Evolutionary conservation across 495 filamentous ascomycete species (phyloP).

Genomic region (Saxispiralis lemnorum): DNA sequence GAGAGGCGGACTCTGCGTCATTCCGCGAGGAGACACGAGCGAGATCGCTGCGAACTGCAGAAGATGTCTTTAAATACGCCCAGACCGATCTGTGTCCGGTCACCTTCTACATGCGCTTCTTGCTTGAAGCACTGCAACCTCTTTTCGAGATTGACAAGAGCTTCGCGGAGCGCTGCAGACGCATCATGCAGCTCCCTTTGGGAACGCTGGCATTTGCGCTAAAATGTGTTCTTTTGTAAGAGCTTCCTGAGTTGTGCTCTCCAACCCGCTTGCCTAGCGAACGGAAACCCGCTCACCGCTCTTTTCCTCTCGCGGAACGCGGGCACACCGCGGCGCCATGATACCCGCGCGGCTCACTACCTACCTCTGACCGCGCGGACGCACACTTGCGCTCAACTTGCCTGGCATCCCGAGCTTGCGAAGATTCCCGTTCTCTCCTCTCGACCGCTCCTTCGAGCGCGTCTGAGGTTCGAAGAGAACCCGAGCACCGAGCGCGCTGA

Average conservation of each 20-base stretch:
- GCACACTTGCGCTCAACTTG: background rate
- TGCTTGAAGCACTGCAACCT: background rate
- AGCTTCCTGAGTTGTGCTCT: conserved; percentile 22
- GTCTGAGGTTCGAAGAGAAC: too few species aligned
- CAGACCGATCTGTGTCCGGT: conserved; percentile 16
- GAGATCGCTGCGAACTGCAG: background rate
- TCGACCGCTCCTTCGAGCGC: too few species aligned
- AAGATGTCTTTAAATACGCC: conserved; percentile 21
- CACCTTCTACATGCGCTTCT: conserved; percentile 1
- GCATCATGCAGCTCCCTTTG: conserved; percentile 9
- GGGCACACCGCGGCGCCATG: background rate
- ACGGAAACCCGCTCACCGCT: conserved; percentile 11
- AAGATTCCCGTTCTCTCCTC: background rate
- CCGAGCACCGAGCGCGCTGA: conserved; percentile 1
- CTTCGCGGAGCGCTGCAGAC: conserved; percentile 2
- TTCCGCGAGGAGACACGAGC: conserved; percentile 5
- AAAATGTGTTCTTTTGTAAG: conserved; percentile 15
- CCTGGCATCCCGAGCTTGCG: background rate
- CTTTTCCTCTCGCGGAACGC: conserved; percentile 8
- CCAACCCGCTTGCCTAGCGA: conserved; percentile 17
- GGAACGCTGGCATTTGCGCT: conserved; percentile 9
- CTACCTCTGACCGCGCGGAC: background rate
- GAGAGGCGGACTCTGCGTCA: conserved; percentile 12
- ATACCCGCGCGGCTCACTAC: background rate
- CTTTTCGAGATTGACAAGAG: background rate